Conservation (phyloP, 331 rosid species). For the Acacia pycnantha region DNA sequence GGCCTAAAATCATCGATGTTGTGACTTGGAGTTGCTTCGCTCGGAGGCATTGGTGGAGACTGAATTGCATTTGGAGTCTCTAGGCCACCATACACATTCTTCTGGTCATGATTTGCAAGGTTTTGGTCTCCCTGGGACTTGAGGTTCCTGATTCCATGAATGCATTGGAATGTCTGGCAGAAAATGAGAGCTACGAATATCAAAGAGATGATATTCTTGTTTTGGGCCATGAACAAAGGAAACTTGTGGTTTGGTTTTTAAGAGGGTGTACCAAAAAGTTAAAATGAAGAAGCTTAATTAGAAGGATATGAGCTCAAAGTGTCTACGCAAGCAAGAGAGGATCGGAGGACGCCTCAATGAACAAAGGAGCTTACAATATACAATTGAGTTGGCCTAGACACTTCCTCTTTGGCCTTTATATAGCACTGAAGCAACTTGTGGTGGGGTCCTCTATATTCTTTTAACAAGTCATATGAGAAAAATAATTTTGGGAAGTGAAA, state of each 20-base stretch:
- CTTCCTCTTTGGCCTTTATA: background rate
- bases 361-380: too few relatives aligned
- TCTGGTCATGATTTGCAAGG: background rate
- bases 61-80: background rate
- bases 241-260: background rate
- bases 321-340: too few relatives aligned
- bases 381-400: background rate
- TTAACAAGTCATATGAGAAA: background rate
- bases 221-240: slow-evolving; percentile 40
- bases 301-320: too few relatives aligned
- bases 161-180: slow-evolving; percentile 21
- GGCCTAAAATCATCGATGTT: background rate
- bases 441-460: background rate
- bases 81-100: slow-evolving; percentile 6
- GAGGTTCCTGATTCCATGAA: background rate
- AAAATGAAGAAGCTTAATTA: background rate
- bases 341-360: background rate
- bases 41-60: slow-evolving; percentile 30
- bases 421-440: background rate
- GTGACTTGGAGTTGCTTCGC: background rate
- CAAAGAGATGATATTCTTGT: slow-evolving; percentile 17
- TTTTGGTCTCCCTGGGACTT: background rate
- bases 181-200: slow-evolving; percentile 38
- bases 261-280: background rate
- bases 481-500: background rate